These are phyloP conservation scores for Pycnococcus provasolii DNA, from an alignment of 139 green algal genomes.

Conservation along the genomic window DNA sequence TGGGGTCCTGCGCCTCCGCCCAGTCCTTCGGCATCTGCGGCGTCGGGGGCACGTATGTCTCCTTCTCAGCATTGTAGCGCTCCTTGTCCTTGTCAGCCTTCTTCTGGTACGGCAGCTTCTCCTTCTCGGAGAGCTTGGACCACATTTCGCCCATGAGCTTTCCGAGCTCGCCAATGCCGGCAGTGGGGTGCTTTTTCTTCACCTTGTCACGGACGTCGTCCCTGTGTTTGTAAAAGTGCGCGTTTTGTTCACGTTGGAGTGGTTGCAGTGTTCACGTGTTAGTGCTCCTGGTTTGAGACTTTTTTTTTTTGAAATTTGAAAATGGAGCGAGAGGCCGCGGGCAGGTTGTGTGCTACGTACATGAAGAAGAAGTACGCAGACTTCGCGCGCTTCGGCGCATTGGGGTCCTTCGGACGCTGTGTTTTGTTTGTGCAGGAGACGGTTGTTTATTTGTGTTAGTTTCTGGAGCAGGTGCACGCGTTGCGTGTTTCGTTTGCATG, in stretches of 20 bases:
- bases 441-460: no score
- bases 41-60: neutral
- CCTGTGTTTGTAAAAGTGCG: no score
- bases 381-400: conserved; percentile 46
- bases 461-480: no score
- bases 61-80: conserved; percentile 7
- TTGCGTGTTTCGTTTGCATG: no score
- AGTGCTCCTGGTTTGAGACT: no score
- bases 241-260: no score
- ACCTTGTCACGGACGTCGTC: conserved; percentile 42
- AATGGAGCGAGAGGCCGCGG: no score
- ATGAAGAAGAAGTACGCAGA: conserved; percentile 60
- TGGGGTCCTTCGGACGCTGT: conserved; percentile 46
- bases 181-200: conserved; percentile 28
- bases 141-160: conserved; percentile 41
- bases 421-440: no score
- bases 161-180: conserved; percentile 40
- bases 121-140: conserved; percentile 26
- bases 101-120: conserved; percentile 3
- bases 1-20: no score
- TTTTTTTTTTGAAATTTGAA: no score
- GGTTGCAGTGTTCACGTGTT: no score
- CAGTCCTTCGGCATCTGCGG: no score
- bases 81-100: conserved; percentile 5
- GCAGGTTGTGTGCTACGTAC: conserved; percentile 17